Evolutionary conservation across 2,329 filamentous ascomycete species (phyloP), one percentile per base, ranked within the genome.

Genomic region (Monascus ruber): DNA sequence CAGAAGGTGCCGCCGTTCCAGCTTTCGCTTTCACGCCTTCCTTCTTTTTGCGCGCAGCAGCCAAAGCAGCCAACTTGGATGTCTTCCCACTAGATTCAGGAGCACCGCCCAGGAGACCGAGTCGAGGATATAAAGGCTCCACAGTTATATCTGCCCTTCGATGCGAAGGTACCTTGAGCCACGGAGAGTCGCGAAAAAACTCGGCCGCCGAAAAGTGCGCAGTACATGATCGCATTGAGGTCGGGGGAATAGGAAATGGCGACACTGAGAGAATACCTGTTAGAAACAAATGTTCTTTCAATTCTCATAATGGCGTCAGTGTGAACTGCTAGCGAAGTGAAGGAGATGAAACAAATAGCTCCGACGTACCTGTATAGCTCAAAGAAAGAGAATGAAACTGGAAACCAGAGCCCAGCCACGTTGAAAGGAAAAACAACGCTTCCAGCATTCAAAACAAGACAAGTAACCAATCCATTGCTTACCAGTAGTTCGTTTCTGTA

Each of bases 11-110:
- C 5, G 42, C 33, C 4, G 48, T 49, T 35, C 59, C 67, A 17
- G 17, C 17, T 17, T 17, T 17, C 17, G 3, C 17, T 50, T 75
- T 79, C 31, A 81, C 79, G 26, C 79, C 79, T 9, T 79, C 79
- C 60, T 87, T 94, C 63, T 85, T 88, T 58, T 87, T 88, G 26
- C 87, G 75, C 39, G 85, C 83, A 28, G 86, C 86, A 37, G 89
- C 88, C 33, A 98, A 69, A 35, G 86, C 86, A 51, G 94, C 89
- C 34, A 98, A 70, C 54, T 98, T 98, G 4, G 89, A 94, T 62
- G 84, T 73, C 54, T 88, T 91, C 3, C 76, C 72, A n/a, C 67
- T 54, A 8, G 65, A 65, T 35, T 76, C 73, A 2, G 77, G 55
- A 6, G 78, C 75, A 28, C 91, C 93, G 26, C 91, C 93, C 2